These are phyloP conservation scores for Dendrostoma leiphaemia DNA, from an alignment of 2,329 filamentous ascomycete species.

Conservation along the genomic window DNA sequence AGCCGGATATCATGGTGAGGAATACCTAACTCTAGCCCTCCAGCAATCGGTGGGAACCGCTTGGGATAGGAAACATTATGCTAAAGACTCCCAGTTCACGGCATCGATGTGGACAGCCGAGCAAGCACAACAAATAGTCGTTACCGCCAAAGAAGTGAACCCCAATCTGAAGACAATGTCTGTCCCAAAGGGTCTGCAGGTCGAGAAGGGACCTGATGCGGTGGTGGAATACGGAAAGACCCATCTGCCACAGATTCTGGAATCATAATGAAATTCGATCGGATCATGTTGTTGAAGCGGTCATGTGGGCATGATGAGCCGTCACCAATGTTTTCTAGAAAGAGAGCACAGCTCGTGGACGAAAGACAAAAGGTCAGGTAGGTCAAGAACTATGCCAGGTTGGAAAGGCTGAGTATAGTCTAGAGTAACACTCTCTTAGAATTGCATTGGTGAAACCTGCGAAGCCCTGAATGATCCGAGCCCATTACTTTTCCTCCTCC, in stretches of 20 bases:
- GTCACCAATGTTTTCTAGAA: too few species aligned
- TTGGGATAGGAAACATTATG: too few species aligned
- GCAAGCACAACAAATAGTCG: conserved; percentile 41
- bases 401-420: too few species aligned
- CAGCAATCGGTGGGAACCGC: neutral
- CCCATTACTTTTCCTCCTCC: conserved; percentile 34
- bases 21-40: neutral
- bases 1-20: neutral
- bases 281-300: too few species aligned
- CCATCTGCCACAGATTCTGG: conserved; percentile 32
- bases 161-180: conserved; percentile 47
- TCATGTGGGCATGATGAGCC: too few species aligned
- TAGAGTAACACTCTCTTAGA: too few species aligned
- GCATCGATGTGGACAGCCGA: conserved; percentile 41
- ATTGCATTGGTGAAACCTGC: too few species aligned
- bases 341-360: too few species aligned
- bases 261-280: neutral
- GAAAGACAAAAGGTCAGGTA: too few species aligned
- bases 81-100: conserved; percentile 21
- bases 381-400: too few species aligned
- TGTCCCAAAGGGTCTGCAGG: conserved; percentile 49
- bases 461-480: too few species aligned
- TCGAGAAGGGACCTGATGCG: conserved; percentile 48
- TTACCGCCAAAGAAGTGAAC: conserved; percentile 40
- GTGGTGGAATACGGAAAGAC: conserved; percentile 48